Conservation (phyloP, 345 rosid genomes). For the Theobroma cacao region DNA sequence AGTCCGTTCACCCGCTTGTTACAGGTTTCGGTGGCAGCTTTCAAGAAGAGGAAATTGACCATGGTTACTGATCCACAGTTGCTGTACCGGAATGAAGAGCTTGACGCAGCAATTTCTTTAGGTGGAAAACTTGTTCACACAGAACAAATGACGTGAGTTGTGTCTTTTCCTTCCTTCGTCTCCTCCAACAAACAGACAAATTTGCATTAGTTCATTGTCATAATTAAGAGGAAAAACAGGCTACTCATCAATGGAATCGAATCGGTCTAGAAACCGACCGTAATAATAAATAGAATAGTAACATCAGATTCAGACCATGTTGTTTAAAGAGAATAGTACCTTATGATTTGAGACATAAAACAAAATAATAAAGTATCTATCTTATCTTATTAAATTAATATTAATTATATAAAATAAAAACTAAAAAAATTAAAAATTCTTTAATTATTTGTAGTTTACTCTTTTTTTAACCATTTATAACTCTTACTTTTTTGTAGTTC, state of each 20-base stretch:
- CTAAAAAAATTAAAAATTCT: too few relatives aligned
- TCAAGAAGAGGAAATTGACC: conserved; percentile 53
- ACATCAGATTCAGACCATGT: not conserved
- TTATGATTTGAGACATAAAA: too few relatives aligned
- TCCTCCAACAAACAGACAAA: not conserved
- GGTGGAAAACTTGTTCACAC: conserved; percentile 67
- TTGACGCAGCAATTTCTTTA: conserved; percentile 71
- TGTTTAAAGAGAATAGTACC: too few relatives aligned
- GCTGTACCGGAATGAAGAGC: conserved; percentile 60
- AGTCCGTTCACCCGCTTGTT: conserved; percentile 87
- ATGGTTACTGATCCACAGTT: conserved; percentile 27
- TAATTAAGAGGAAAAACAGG: not conserved
- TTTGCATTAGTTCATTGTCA: not conserved
- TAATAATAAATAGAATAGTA: not conserved
- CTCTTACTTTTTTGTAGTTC: too few relatives aligned
- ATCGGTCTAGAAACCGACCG: not conserved
- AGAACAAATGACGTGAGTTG: conserved; percentile 52
- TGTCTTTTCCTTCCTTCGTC: not conserved
- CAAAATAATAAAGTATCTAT: too few relatives aligned
- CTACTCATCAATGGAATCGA: not conserved
- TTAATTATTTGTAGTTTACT: too few relatives aligned
- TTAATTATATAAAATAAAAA: too few relatives aligned
- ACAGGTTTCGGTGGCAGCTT: conserved; percentile 69
- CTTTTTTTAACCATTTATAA: too few relatives aligned
- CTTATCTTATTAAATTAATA: too few relatives aligned